Evolutionary conservation across 176 grass and related monocot genomes (phyloP).

Genomic region (Elaeis guineensis): DNA sequence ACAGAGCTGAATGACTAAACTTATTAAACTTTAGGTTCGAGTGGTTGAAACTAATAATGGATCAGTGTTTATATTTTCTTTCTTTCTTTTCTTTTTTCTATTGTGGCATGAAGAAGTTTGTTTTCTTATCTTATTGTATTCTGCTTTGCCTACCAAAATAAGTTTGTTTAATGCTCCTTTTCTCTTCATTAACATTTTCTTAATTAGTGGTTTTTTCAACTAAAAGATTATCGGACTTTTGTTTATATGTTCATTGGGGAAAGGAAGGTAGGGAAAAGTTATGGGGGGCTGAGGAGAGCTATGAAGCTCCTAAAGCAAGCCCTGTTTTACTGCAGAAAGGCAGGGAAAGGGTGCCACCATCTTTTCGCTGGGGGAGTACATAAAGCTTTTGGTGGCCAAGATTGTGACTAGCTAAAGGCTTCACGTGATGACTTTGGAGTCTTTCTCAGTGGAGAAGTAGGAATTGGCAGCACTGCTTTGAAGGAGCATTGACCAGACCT

Average conservation of each 20-base stretch:
- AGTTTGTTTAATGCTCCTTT: too few species aligned
- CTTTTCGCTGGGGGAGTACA: slow-evolving; percentile 21
- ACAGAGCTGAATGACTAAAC: too few species aligned
- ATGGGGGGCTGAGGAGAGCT: neutral
- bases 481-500: slow-evolving; percentile 15
- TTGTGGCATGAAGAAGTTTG: too few species aligned
- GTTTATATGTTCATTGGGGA: neutral
- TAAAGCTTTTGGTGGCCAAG: slow-evolving; percentile 19
- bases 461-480: slow-evolving; percentile 25
- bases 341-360: slow-evolving; percentile 22
- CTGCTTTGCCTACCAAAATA: too few species aligned
- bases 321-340: slow-evolving; percentile 24
- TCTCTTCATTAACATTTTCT: too few species aligned
- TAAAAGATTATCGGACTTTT: too few species aligned
- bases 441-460: slow-evolving; percentile 31
- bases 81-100: too few species aligned
- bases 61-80: too few species aligned
- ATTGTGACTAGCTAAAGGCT: slow-evolving; percentile 21
- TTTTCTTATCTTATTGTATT: too few species aligned
- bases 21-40: too few species aligned
- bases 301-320: slow-evolving; percentile 1
- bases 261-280: neutral
- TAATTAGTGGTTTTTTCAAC: too few species aligned
- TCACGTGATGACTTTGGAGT: slow-evolving; percentile 32
- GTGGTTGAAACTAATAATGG: too few species aligned